Conservation (phyloP, 768 basidiomycete genomes). For the Pleurotus cornucopiae region DNA sequence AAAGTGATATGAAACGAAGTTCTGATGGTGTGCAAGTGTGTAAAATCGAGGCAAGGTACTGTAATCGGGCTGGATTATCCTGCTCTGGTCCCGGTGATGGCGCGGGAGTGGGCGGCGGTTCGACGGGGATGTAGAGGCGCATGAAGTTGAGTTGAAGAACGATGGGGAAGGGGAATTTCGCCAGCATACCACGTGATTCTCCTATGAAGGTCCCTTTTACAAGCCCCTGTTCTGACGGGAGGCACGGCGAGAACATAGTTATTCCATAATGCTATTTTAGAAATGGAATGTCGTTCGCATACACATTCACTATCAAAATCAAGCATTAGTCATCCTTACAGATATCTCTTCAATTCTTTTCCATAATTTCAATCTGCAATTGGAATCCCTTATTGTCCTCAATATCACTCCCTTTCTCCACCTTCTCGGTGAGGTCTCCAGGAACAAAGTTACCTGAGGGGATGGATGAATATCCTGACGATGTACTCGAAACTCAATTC, state of each 20-base stretch:
- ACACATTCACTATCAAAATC: too few relatives aligned
- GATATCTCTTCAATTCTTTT: background rate
- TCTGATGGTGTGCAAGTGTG: constrained; percentile 54
- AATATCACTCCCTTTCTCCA: constrained; percentile 1
- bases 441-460: constrained; percentile 23
- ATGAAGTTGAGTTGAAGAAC: background rate
- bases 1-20: constrained; percentile 61
- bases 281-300: too few relatives aligned
- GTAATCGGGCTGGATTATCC: constrained; percentile 39
- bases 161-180: too few relatives aligned
- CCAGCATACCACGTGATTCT: too few relatives aligned
- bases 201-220: too few relatives aligned
- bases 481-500: constrained; percentile 18
- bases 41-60: constrained; percentile 48
- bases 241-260: too few relatives aligned
- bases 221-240: too few relatives aligned
- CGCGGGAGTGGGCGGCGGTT: constrained; percentile 59
- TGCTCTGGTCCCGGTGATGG: constrained; percentile 47
- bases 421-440: constrained; percentile 23
- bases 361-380: background rate
- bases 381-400: constrained; percentile 10
- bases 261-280: too few relatives aligned
- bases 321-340: too few relatives aligned
- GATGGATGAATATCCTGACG: constrained; percentile 12
- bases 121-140: constrained; percentile 44